Percentiles rank a stretch among this genome's conserved stretches.
These are phyloP conservation scores for Aleurites moluccanus DNA, from an alignment of 441 rosid genomes.

Conservation along the genomic window DNA sequence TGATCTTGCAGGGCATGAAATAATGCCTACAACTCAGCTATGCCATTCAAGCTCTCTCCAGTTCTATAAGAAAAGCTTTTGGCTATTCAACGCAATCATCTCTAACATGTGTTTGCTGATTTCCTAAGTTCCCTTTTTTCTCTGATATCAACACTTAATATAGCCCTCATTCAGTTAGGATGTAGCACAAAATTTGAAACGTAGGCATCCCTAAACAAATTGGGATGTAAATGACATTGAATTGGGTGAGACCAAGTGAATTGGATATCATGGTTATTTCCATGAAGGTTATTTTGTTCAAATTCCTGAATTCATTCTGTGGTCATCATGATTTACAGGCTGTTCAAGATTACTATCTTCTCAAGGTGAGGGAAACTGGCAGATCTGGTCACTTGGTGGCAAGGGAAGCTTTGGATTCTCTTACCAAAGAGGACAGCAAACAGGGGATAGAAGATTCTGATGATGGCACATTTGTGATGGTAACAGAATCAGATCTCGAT, in stretches of 20 bases:
- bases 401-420: conserved; percentile 15
- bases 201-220: not conserved
- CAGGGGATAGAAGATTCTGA: conserved; percentile 24
- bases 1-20: not conserved
- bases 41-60: not conserved
- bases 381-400: conserved; percentile 2
- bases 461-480: conserved; percentile 33
- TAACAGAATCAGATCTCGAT: conserved; percentile 39
- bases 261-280: not conserved
- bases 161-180: not conserved
- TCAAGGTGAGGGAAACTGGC: conserved; percentile 29
- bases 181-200: not conserved
- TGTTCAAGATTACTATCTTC: conserved; percentile 45
- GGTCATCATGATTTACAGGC: conserved; percentile 30
- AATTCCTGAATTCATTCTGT: conserved; percentile 18
- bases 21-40: not conserved
- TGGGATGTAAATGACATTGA: not conserved
- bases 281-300: not conserved
- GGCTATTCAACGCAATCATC: not conserved
- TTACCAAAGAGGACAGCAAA: conserved; percentile 2
- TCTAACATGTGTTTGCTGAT: too few species aligned
- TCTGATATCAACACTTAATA: not conserved
- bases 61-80: not conserved
- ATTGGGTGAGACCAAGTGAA: not conserved
- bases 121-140: not conserved